Evolutionary conservation across 106 monocot genomes (phyloP).

Genomic region (Dioscorea alata): DNA sequence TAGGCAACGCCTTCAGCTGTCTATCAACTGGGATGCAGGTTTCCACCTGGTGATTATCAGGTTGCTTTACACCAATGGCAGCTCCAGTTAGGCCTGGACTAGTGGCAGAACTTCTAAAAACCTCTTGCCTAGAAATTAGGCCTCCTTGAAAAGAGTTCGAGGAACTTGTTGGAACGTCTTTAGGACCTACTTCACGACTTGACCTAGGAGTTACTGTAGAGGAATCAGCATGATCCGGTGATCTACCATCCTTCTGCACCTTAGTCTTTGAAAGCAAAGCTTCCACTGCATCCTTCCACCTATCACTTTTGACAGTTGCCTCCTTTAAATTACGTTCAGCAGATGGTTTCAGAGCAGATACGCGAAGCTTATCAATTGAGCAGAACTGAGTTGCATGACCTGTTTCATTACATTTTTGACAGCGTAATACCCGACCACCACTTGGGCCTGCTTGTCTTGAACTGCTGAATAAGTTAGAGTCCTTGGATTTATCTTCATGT

Average conservation of each 20-base stretch:
- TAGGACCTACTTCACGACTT: slow-evolving; percentile 10
- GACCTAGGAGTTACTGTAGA: neutral
- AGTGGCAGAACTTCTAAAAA: slow-evolving; percentile 2
- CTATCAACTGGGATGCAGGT: neutral
- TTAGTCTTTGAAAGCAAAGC: slow-evolving; percentile 19
- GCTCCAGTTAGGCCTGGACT: slow-evolving; percentile 9
- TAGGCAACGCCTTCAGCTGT: slow-evolving; percentile 4
- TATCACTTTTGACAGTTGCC: slow-evolving; percentile 21
- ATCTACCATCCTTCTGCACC: slow-evolving; percentile 8
- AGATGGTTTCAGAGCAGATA: slow-evolving; percentile 53
- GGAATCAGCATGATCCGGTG: slow-evolving; percentile 25
- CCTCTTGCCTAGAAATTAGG: slow-evolving; percentile 14
- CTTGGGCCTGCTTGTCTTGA: slow-evolving; percentile 21
- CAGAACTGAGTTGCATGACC: slow-evolving; percentile 74
- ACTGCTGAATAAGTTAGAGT: slow-evolving; percentile 8
- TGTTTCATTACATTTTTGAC: slow-evolving; percentile 76
- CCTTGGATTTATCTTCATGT: slow-evolving; percentile 38
- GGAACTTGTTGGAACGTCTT: slow-evolving; percentile 10
- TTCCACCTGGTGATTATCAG: neutral
- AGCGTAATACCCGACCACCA: slow-evolving; percentile 26
- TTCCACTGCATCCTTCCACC: slow-evolving; percentile 53
- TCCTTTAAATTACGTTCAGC: slow-evolving; percentile 34
- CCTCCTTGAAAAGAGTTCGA: slow-evolving; percentile 11
- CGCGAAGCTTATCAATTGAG: slow-evolving; percentile 43
- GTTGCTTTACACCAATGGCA: slow-evolving; percentile 9